Evolutionary conservation across 2,329 filamentous ascomycete genomes (phyloP), one percentile per base, ranked within the genome.

Genomic region (Monosporascus sp.): DNA sequence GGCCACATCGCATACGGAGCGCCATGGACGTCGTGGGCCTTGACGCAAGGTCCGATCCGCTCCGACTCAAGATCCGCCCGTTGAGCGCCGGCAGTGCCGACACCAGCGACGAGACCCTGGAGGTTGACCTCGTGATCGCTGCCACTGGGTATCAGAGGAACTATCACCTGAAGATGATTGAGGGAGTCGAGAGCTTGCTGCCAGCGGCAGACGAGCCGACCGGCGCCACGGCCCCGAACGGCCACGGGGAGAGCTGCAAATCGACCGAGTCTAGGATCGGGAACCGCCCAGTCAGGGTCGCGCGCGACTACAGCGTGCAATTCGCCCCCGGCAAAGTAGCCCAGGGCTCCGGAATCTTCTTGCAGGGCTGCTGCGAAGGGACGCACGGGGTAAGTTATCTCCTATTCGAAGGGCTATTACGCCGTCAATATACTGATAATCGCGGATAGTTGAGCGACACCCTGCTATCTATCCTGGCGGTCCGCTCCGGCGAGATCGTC

Each of bases 281-380:
- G 73, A 77, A 78, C 7, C 65, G 62, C 2, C 50, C 58, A 6
- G 54, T 67, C 15, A 58, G 53, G 17, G 88, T 96, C 1, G 77
- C 78, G 35, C 81, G 93, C 50, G 83, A 97, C 68, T 97, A 97
- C 71, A 80, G 80, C 50, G 82, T 97, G 48, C 75, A 85, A 54
- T 90, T 95, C 67, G 78, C 81, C 48, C 74, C 81, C 1, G 85
- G 81, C 31, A 78, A 81, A 48, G 87, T 97, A 36, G 80, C 83
- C n/a, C 67, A 78, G 0, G 83, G 86, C 45, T 87, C 90, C 15
- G 92, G 92, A 3, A 78, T 97, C 54, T 97, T 89, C 87, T 77
- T 97, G 62, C 94, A 97, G 70, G 93, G 93, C 35, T 97, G 92
- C 74, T 95, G 91, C 68, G 92, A 97, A 76, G 84, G 80, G 57